Evolutionary conservation across 2,329 filamentous ascomycete species (phyloP), one percentile per base, ranked within the genome.

Genomic region (Venturiaceae sp.): DNA sequence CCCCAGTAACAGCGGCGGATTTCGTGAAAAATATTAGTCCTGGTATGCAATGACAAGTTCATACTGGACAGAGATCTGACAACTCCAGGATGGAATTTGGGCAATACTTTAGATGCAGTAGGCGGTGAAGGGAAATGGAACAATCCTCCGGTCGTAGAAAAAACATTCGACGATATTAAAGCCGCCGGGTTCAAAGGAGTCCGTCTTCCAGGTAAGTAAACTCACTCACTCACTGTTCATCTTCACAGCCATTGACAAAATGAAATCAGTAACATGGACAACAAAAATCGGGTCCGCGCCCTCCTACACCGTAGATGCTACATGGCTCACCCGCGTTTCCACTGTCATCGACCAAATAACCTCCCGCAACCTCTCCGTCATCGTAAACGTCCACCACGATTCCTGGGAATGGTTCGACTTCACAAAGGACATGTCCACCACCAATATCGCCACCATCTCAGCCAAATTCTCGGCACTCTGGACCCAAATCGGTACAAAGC

Each of bases 341-440:
- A 77, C 80, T 33, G 82, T 85, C 1, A 70, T 84, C 9, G 80
- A 83, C 62, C 76, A 80, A 75, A 75, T 81, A 6, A 75, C 79
- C 0, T 68, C 73, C 2, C 72, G 76, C 1, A 79, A 73, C 2
- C 67, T 84, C 3, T 80, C 77, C 59, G 76, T 77, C 0, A 72
- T 85, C 28, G 75, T 83, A 13, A 83, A 85, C 60, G 77, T 81
- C 6, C 82, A 84, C 61, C 82, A 84, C 60, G 81, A 85, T 63
- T 80, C 77, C 9, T 82, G 77, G 79, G 71, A 74, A 26, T 85
- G 82, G 82, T 79, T 78, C 4, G 81, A 83, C 64, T 69, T 81
- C 4, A 76, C 76, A 1, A 65, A 69, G 0, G 37, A 71, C 0
- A 30, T 30, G 44, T 37, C 52, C 3, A 70, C 68, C 3, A 77